Conservation (phyloP, 2,329 filamentous ascomycete genomes). For the Colletotrichum liaoningense region DNA sequence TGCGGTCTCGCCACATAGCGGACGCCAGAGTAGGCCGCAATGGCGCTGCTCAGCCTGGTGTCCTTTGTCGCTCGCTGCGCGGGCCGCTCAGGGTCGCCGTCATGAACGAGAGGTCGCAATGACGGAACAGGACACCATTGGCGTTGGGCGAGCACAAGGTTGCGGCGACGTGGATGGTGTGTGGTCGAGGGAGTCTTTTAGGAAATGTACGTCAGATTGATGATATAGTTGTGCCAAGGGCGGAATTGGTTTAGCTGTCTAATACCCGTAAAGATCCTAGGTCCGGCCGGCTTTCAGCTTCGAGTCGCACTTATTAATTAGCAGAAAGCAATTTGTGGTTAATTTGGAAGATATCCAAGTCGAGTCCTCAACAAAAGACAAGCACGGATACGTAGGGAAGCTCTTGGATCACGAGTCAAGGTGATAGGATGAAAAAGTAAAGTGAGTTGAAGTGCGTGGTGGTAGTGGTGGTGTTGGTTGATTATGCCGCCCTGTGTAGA, state of each 20-base stretch:
- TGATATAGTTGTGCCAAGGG: slow-evolving; percentile 15
- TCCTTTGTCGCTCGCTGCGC: slow-evolving; percentile 35
- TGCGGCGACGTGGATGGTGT: slow-evolving; percentile 5
- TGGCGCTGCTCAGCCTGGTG: slow-evolving; percentile 31
- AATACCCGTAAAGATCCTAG: neutral
- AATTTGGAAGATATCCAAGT: slow-evolving; percentile 5
- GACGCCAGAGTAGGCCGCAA: slow-evolving; percentile 52
- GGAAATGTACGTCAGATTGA: slow-evolving; percentile 4
- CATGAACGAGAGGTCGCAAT: slow-evolving; percentile 27
- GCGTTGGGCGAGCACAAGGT: neutral
- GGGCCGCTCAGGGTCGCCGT: slow-evolving; percentile 30
- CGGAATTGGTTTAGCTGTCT: slow-evolving; percentile 8
- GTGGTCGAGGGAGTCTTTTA: neutral
- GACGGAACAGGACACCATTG: slow-evolving; percentile 22
- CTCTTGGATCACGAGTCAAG: neutral
- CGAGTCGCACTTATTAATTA: neutral
- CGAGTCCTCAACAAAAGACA: neutral
- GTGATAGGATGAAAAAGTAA: neutral
- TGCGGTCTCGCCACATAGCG: slow-evolving; percentile 99
- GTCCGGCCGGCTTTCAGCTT: slow-evolving; percentile 6
- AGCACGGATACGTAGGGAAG: neutral
- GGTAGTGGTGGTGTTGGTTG: neutral
- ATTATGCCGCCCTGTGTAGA: neutral
- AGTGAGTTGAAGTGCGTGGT: neutral
- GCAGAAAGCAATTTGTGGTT: neutral